A percentile compares a stretch with the other conserved stretches of the same genome.
phyloP scores from a whole-genome alignment of 257 asterid species.

The Voacanga thouarsii region DNA sequence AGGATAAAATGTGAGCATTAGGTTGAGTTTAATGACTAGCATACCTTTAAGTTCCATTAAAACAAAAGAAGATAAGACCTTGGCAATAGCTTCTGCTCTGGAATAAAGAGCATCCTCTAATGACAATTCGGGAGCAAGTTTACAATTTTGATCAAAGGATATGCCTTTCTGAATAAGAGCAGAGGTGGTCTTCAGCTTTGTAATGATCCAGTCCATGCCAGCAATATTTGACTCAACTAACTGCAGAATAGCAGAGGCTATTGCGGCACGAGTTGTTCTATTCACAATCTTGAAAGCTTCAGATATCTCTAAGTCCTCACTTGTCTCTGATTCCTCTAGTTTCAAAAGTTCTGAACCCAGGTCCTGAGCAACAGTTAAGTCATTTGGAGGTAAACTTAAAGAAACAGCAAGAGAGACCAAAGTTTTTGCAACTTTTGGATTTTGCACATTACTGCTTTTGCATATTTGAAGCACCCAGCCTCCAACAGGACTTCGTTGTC shows the following conservation, averaged over 20 bases:
- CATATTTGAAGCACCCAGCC: slow-evolving; percentile 50
- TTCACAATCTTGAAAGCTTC: slow-evolving; percentile 51
- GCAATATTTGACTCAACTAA: slow-evolving; percentile 46
- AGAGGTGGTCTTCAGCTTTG: slow-evolving; percentile 49
- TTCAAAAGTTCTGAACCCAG: slow-evolving; percentile 59
- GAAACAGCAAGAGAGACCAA: slow-evolving; percentile 50
- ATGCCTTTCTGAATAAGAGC: slow-evolving; percentile 46
- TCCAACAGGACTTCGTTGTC: slow-evolving; percentile 54
- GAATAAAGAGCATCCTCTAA: slow-evolving; percentile 61
- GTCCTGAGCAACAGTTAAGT: slow-evolving; percentile 49
- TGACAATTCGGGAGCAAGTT: slow-evolving; percentile 40
- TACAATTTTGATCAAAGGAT: slow-evolving; percentile 38
- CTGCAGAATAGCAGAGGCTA: slow-evolving; percentile 61
- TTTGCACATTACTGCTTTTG: slow-evolving; percentile 40
- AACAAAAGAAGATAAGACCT: slow-evolving; percentile 60
- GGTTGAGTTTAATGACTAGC: slow-evolving; percentile 12
- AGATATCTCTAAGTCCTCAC: slow-evolving; percentile 41
- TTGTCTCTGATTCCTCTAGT: slow-evolving; percentile 49
- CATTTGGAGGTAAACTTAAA: slow-evolving; percentile 57
- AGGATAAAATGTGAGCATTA: slow-evolving; percentile 8
- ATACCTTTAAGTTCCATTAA: slow-evolving; percentile 69
- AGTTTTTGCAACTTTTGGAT: slow-evolving; percentile 61
- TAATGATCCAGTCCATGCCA: slow-evolving; percentile 61
- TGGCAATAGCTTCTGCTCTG: slow-evolving; percentile 64
- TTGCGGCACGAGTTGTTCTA: slow-evolving; percentile 55